Base-by-base conservation (phyloP, 2,329 filamentous ascomycete genomes). In the Colletotrichum truncatum region DNA sequence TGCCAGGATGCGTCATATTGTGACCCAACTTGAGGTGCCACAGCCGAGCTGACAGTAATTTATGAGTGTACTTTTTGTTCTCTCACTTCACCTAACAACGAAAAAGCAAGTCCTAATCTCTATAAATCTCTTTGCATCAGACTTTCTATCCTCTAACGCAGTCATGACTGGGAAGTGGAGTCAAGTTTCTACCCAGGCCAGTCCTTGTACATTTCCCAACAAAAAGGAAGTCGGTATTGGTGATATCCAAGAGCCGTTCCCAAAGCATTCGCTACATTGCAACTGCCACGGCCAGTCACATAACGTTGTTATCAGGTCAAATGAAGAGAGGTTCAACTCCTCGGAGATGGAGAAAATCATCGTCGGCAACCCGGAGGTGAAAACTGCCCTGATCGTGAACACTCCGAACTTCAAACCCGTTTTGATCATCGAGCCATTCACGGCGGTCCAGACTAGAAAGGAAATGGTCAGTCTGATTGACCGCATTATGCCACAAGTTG, bases 241-340 rank as follows among this genome's bases (percentile, higher is more conserved):
- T 36, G 84, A 86, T 56, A 67, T 85, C 14, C 84, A 77, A 70
- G 74, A 70, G 8, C 69, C 70, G 1, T 78, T 79, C 45, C 78
- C 77, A 0, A 71, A 77, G 26, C 68, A 80, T 4, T 78, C 78
- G 0, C 76, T 76, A 1, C 58, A 69, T 32, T 74, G 77, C 76
- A 69, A 72, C 9, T 78, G 77, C 49, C 67, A 72, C 10, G 76
- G 77, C 6, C 73, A 77, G 5, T 63, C 72, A 69, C 78, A 83
- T 41, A 77, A 82, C 21, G 64, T 81, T 14, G 75, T 82, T 12
- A 82, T 85, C 14, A 79, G 86, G 34, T 80, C 78, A 2, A 84
- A 81, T 48, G 83, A 83, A 26, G 81, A 85, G 72, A 85, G 85
- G 70, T 68, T 85, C 6, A 86, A 86, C 65, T 71, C 73, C 3